Percentiles rank a stretch among this genome's conserved stretches.
These are phyloP conservation scores for Erodium chrysanthum DNA, from an alignment of 441 rosid species.

Conservation along the genomic window DNA sequence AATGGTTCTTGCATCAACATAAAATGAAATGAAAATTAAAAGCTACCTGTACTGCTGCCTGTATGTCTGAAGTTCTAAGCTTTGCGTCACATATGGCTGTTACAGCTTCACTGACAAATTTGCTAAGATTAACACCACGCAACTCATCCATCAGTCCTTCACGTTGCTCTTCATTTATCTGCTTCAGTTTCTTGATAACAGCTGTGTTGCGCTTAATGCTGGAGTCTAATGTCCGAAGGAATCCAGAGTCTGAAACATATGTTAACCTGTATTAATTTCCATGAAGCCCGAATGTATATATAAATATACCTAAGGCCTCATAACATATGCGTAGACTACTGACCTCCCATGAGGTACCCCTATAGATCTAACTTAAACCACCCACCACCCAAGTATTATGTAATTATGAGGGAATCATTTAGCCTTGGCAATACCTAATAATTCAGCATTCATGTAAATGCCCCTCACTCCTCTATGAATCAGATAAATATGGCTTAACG, in stretches of 20 bases:
- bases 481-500: too few relatives aligned
- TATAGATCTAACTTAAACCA: too few relatives aligned
- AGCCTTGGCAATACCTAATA: too few relatives aligned
- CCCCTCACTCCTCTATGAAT: too few relatives aligned
- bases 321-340: background rate
- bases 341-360: background rate
- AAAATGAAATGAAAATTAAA: background rate
- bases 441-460: too few relatives aligned
- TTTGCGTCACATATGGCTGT: conserved; percentile 94
- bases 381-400: too few relatives aligned
- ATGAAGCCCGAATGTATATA: conserved; percentile 11
- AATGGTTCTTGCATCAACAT: background rate
- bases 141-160: conserved; percentile 91
- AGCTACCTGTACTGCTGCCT: conserved; percentile 84
- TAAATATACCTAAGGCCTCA: background rate
- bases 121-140: conserved; percentile 73
- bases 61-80: conserved; percentile 85
- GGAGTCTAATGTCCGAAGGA: conserved; percentile 87
- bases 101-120: conserved; percentile 97
- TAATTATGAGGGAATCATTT: too few relatives aligned
- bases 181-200: conserved; percentile 80
- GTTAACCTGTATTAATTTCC: conserved; percentile 23
- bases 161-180: conserved; percentile 85
- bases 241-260: conserved; percentile 55
- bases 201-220: conserved; percentile 92